phyloP scores from a whole-genome alignment of 176 grass and related monocot species.

The Zoysia pacifica region DNA sequence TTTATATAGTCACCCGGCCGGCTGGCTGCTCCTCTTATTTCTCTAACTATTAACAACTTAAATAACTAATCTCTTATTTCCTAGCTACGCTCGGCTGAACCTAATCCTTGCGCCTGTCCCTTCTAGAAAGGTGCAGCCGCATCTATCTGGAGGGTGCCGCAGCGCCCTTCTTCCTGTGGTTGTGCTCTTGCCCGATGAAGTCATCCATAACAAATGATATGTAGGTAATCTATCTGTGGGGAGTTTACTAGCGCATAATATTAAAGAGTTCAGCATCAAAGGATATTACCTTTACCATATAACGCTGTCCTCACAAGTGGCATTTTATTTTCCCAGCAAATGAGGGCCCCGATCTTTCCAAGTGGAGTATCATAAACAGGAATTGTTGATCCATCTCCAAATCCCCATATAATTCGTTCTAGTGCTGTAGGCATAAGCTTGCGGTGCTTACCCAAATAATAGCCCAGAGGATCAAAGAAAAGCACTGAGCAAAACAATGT shows the following conservation, averaged over 20 bases:
- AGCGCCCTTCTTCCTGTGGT: too few species aligned
- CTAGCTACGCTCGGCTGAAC: too few species aligned
- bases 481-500: slow-evolving; percentile 86
- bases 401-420: slow-evolving; percentile 92
- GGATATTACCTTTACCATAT: slow-evolving; percentile 81
- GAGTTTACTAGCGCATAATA: neutral
- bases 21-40: too few species aligned
- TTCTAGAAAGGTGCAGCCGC: too few species aligned
- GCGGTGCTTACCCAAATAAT: slow-evolving; percentile 80
- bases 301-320: slow-evolving; percentile 82
- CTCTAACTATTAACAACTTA: too few species aligned
- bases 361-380: slow-evolving; percentile 91
- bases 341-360: slow-evolving; percentile 91
- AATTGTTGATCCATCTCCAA: slow-evolving; percentile 87
- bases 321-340: slow-evolving; percentile 99
- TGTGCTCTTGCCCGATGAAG: too few species aligned
- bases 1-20: too few species aligned
- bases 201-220: neutral
- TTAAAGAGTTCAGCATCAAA: neutral
- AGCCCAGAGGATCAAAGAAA: slow-evolving; percentile 85
- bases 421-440: slow-evolving; percentile 91
- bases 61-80: too few species aligned
- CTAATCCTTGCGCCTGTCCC: too few species aligned
- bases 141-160: too few species aligned
- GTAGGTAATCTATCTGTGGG: neutral